Conservation (phyloP, 2,329 filamentous ascomycete species). For the Apiospora malaysiana region DNA sequence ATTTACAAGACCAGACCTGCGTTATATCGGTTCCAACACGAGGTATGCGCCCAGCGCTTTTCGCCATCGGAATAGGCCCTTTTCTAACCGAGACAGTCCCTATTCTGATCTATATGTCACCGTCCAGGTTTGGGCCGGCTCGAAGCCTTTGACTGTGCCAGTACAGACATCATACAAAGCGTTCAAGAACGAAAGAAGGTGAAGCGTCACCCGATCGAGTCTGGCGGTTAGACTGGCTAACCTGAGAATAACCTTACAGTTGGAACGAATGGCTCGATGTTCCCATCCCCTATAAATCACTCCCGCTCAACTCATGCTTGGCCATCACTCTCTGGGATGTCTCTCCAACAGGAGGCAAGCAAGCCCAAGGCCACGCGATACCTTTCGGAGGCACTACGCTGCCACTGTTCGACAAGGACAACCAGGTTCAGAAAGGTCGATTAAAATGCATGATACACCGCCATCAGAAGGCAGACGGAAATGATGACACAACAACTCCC, state of each 20-base stretch:
- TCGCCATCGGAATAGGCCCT: constrained; percentile 21
- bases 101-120: constrained; percentile 92
- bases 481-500: constrained; percentile 80
- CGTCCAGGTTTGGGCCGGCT: constrained; percentile 92
- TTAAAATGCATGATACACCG: constrained; percentile 91
- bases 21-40: constrained; percentile 86
- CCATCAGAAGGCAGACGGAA: constrained; percentile 83
- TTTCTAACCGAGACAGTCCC: constrained; percentile 56
- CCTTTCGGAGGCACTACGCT: constrained; percentile 96
- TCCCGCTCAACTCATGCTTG: constrained; percentile 81
- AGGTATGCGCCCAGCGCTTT: constrained; percentile 55
- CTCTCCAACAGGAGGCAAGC: constrained; percentile 76
- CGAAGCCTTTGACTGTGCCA: constrained; percentile 90
- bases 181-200: constrained; percentile 77
- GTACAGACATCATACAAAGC: constrained; percentile 92
- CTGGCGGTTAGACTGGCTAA: neutral
- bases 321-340: constrained; percentile 96
- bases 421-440: constrained; percentile 86
- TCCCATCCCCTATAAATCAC: constrained; percentile 81
- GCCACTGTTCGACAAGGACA: constrained; percentile 88
- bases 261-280: constrained; percentile 98
- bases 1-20: constrained; percentile 77
- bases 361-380: constrained; percentile 76
- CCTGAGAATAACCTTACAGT: constrained; percentile 44
- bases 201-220: constrained; percentile 23